Conservation (phyloP, 257 asterid species). For the Penstemon newberryi region DNA sequence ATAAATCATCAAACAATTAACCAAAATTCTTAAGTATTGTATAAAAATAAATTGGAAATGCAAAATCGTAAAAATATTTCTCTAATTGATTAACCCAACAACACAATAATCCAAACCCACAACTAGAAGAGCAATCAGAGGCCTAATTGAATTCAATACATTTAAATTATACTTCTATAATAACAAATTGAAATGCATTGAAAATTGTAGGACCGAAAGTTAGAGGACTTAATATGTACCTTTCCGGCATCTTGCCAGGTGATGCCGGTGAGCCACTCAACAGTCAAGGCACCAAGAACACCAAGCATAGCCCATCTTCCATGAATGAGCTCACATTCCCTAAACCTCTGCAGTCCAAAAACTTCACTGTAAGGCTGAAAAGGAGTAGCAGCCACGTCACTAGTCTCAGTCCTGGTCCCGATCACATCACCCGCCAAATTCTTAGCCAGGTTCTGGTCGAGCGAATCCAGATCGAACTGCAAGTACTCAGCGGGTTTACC, state of each 20-base stretch:
- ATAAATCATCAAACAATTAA: background rate
- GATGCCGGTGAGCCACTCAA: constrained; percentile 92
- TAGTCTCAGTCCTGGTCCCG: constrained; percentile 74
- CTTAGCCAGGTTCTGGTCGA: constrained; percentile 91
- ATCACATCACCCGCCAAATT: constrained; percentile 69
- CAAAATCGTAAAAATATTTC: too few species aligned
- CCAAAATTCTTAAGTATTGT: too few species aligned
- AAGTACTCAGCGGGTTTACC: constrained; percentile 94
- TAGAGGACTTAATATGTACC: constrained; percentile 34
- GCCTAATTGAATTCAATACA: too few species aligned
- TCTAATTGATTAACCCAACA: too few species aligned
- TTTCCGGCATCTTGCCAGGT: constrained; percentile 99
- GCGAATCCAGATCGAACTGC: constrained; percentile 80
- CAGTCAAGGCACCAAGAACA: constrained; percentile 85
- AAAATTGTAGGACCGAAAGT: too few species aligned
- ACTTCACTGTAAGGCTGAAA: constrained; percentile 91
- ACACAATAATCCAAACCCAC: too few species aligned
- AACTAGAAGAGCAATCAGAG: too few species aligned
- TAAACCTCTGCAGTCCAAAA: constrained; percentile 84
- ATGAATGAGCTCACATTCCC: constrained; percentile 96
- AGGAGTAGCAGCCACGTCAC: constrained; percentile 77
- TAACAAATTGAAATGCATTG: too few species aligned
- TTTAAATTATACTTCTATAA: too few species aligned
- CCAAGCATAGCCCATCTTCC: constrained; percentile 99
- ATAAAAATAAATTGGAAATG: too few species aligned